A percentile compares a stretch with the other conserved stretches of the same genome.
Evolutionary conservation across 2,329 filamentous ascomycete species (phyloP).

Genomic region (Aspergillus clavatus): DNA sequence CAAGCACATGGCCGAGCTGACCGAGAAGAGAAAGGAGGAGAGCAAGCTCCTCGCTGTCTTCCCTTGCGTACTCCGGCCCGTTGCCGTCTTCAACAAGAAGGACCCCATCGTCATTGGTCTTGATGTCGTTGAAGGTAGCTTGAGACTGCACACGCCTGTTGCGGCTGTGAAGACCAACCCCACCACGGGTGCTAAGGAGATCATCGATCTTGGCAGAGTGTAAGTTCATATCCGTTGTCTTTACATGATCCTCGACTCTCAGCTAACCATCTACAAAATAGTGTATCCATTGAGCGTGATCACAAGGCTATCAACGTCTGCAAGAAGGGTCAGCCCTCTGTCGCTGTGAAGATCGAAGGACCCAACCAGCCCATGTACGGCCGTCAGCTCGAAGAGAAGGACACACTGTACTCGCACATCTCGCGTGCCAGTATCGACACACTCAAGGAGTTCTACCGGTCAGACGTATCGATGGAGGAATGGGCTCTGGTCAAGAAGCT

Average conservation of each 20-base stretch:
- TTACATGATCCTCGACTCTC: slow-evolving; percentile 3
- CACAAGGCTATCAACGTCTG: slow-evolving; percentile 90
- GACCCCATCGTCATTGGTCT: slow-evolving; percentile 91
- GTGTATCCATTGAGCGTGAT: slow-evolving; percentile 93
- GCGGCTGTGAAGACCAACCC: slow-evolving; percentile 79
- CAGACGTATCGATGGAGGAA: slow-evolving; percentile 84
- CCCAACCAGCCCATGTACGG: slow-evolving; percentile 89
- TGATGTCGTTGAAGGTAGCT: slow-evolving; percentile 85
- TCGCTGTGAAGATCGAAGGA: slow-evolving; percentile 96
- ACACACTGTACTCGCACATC: slow-evolving; percentile 81
- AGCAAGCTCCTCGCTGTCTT: slow-evolving; percentile 94
- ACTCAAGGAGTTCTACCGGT: slow-evolving; percentile 90
- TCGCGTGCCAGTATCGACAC: slow-evolving; percentile 86
- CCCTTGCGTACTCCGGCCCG: slow-evolving; percentile 83
- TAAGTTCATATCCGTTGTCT: slow-evolving; percentile 51
- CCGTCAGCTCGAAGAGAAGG: slow-evolving; percentile 87
- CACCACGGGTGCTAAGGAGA: slow-evolving; percentile 74
- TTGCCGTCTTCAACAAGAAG: slow-evolving; percentile 98
- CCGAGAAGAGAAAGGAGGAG: slow-evolving; percentile 92
- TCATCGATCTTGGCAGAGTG: slow-evolving; percentile 86
- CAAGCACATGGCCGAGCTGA: slow-evolving; percentile 81
- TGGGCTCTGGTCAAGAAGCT: slow-evolving; percentile 93
- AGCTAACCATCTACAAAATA: slow-evolving; percentile 38
- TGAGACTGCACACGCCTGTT: slow-evolving; percentile 84
- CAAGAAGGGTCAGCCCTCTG: slow-evolving; percentile 95